These are phyloP conservation scores for Nicotiana undulata DNA, from an alignment of 257 asterid genomes.

Conservation along the genomic window DNA sequence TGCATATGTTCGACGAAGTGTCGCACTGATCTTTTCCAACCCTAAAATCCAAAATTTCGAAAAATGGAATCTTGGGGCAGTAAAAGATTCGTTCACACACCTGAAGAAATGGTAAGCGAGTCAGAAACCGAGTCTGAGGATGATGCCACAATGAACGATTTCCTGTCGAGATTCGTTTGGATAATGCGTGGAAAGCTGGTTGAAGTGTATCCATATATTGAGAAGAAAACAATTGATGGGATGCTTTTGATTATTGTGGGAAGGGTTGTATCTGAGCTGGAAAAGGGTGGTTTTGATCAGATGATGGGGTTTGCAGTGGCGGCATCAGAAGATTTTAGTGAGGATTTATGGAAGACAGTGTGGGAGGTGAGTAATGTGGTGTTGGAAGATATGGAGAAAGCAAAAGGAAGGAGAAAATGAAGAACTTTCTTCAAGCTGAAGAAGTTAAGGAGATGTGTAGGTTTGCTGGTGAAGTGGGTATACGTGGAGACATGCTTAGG, in stretches of 20 bases:
- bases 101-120: slow-evolving; percentile 20
- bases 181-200: slow-evolving; percentile 68
- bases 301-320: slow-evolving; percentile 21
- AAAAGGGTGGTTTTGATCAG: slow-evolving; percentile 53
- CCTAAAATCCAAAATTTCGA: neutral
- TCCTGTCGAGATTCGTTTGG: slow-evolving; percentile 83
- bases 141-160: slow-evolving; percentile 55
- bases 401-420: slow-evolving; percentile 81
- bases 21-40: neutral
- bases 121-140: slow-evolving; percentile 33
- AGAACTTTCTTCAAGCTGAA: slow-evolving; percentile 76
- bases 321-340: slow-evolving; percentile 53
- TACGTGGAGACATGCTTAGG: slow-evolving; percentile 86
- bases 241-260: slow-evolving; percentile 74
- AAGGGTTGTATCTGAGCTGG: slow-evolving; percentile 57
- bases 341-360: slow-evolving; percentile 81
- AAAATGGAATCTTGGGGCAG: slow-evolving; percentile 3
- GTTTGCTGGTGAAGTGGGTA: slow-evolving; percentile 88
- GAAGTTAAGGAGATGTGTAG: slow-evolving; percentile 85
- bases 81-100: slow-evolving; percentile 29
- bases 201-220: slow-evolving; percentile 52
- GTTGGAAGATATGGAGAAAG: slow-evolving; percentile 70
- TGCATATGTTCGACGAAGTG: slow-evolving; percentile 10
- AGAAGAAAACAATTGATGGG: slow-evolving; percentile 53
- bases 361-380: slow-evolving; percentile 77